A percentile compares a stretch with the other conserved stretches of the same genome.
Evolutionary conservation across 2,329 filamentous ascomycete species (phyloP).

Genomic region (Fusarium sp.): DNA sequence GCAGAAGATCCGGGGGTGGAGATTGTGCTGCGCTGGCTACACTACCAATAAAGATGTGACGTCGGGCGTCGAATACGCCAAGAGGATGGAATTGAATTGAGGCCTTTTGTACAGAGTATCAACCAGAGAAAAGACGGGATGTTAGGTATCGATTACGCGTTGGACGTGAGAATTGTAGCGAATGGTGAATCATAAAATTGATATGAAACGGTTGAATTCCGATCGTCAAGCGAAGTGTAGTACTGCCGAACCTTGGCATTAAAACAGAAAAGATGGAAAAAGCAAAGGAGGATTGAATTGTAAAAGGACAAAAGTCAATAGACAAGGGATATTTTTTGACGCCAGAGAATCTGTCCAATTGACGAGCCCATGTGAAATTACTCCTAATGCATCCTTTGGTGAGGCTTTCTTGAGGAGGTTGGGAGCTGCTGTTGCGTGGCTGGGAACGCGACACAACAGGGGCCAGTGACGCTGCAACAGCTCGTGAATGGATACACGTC

Average conservation of each 20-base stretch:
- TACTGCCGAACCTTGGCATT: neutral
- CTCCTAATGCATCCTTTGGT: constrained; percentile 15
- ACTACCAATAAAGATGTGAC: constrained; percentile 12
- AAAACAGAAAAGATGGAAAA: neutral
- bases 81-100: constrained; percentile 4
- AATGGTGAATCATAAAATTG: neutral
- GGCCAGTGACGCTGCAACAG: constrained; percentile 18
- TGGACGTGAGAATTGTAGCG: neutral
- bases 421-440: constrained; percentile 31
- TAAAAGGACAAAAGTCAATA: constrained; percentile 8
- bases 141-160: constrained; percentile 1
- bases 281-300: neutral
- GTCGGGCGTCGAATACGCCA: constrained; percentile 25
- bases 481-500: constrained; percentile 40
- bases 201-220: neutral
- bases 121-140: neutral
- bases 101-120: constrained; percentile 4
- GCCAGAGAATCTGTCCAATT: constrained; percentile 17
- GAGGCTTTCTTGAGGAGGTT: constrained; percentile 38
- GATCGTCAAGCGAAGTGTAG: neutral
- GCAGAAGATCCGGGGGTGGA: constrained; percentile 23
- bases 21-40: constrained; percentile 28
- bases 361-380: constrained; percentile 18
- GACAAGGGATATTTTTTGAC: constrained; percentile 13
- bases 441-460: constrained; percentile 29